Base-by-base conservation (phyloP, 805 yeast species). In the Saturnispora diversa region DNA sequence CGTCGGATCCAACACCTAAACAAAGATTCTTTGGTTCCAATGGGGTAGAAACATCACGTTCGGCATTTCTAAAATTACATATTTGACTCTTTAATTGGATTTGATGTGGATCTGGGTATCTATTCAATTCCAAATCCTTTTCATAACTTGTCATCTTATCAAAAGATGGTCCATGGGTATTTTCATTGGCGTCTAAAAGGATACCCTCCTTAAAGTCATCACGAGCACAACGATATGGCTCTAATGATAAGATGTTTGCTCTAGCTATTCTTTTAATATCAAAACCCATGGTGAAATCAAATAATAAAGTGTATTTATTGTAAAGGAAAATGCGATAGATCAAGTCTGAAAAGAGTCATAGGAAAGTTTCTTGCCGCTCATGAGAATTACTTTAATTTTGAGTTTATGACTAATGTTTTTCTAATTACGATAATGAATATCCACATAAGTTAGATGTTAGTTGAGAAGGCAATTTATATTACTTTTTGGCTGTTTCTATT, bases 21-120 rank as follows among this genome's bases (percentile, higher is more conserved):
- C 94, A 87, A 24, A 92, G 54, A 61, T 92, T 92, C 6, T 69
- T 81, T 0, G 83, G 74, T 1, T 51, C 39, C n/a, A 55, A 31
- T 15, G 27, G 41, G 15, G 38, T 27, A 10, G 33, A 41, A 6
- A 34, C 28, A 9, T 48, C 53, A 8, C 50, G 40, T 44, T 70
- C 73, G 2, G 56, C 46, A 57, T 85, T 87, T 48, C 98, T 72
- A 55, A 81, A 81, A 29, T 75, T 66, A 36, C 84, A 75, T 37
- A 90, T 68, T 48, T 77, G 77, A 46, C 72, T 64, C 57, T 92
- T 92, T 52, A 92, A 70, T 25, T 70, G 80, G 6, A 73, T 44
- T 55, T 90, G 97, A 63, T 92, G 97, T 8, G 98, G 98, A 54
- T 92, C 98, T 13, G 98, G 98, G 59, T 92, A 92, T 54, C 98